These are phyloP conservation scores for Paramyrothecium sp. DNA, from an alignment of 2,329 filamentous ascomycete species.

Conservation along the genomic window DNA sequence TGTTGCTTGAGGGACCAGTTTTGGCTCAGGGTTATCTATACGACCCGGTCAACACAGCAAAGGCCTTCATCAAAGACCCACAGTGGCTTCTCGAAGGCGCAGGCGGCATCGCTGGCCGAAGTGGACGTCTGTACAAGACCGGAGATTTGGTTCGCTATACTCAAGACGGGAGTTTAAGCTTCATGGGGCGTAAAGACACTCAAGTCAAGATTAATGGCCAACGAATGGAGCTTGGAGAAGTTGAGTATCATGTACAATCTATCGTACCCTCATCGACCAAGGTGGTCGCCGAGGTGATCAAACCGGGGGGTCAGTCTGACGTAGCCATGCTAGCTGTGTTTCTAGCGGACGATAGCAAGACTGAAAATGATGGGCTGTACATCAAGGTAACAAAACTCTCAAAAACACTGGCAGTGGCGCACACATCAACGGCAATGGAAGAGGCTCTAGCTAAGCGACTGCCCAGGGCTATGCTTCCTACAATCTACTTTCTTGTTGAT, in stretches of 20 bases:
- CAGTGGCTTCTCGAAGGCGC: conserved; percentile 10
- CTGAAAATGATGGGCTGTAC: too few relatives aligned
- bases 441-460: too few relatives aligned
- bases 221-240: conserved; percentile 39
- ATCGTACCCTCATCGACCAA: background rate
- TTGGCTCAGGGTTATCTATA: conserved; percentile 20
- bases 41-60: conserved; percentile 16
- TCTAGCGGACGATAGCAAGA: too few relatives aligned
- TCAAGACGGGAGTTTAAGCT: conserved; percentile 33
- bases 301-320: too few relatives aligned
- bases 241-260: conserved; percentile 2
- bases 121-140: conserved; percentile 16
- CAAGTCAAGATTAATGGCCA: conserved; percentile 59
- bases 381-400: too few relatives aligned
- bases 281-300: background rate
- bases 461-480: too few relatives aligned
- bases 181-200: conserved; percentile 49
- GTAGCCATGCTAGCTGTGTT: too few relatives aligned
- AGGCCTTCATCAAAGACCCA: conserved; percentile 26
- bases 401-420: too few relatives aligned
- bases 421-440: too few relatives aligned
- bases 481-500: too few relatives aligned
- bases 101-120: conserved; percentile 18
- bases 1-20: conserved; percentile 23
- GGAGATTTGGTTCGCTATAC: conserved; percentile 23